phyloP scores from a whole-genome alignment of 495 filamentous ascomycete genomes.

The Opeltia flavorubescens region DNA sequence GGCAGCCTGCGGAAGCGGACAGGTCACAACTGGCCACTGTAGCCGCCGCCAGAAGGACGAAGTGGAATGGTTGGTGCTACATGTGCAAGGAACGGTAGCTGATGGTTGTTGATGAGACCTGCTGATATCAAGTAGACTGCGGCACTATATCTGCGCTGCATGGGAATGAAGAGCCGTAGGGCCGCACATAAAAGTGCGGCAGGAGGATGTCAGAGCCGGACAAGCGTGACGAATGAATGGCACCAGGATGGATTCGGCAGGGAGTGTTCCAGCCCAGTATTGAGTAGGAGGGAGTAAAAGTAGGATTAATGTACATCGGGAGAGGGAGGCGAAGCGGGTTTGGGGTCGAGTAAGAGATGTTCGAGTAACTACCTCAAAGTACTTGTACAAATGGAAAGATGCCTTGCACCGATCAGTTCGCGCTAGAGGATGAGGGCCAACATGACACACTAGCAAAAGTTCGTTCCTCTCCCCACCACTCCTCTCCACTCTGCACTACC shows the following conservation, averaged over 20 bases:
- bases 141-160: neutral
- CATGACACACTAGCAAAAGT: no score
- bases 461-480: no score
- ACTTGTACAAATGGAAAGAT: neutral
- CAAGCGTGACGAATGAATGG: no score
- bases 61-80: neutral
- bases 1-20: slow-evolving; percentile 1
- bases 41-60: neutral
- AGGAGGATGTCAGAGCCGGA: no score
- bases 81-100: neutral
- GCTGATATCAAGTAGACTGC: neutral
- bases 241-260: no score
- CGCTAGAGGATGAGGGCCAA: no score
- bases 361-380: neutral
- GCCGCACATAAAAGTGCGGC: no score
- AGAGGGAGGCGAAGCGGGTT: neutral
- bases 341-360: neutral
- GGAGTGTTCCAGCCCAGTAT: no score
- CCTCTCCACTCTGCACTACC: no score
- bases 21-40: neutral
- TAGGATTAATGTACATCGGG: neutral
- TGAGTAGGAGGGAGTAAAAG: no score
- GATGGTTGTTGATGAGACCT: neutral
- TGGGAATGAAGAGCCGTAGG: neutral
- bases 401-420: no score